Base-by-base conservation (phyloP, 1,284 basidiomycete species). In the Gastroboletus turbinatus region DNA sequence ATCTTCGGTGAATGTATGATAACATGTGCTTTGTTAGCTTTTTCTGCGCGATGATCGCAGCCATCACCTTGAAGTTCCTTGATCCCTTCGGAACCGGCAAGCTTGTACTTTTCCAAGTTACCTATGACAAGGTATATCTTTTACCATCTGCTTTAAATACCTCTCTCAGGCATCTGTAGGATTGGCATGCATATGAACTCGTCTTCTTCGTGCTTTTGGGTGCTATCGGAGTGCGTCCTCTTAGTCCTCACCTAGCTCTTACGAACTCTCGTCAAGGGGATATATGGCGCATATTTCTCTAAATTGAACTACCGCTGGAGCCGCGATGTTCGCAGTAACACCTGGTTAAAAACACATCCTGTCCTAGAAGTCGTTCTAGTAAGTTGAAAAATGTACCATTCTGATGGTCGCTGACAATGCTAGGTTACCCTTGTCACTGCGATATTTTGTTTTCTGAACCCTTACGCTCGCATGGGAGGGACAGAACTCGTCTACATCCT, bases 241-340 rank as follows among this genome's bases (percentile, higher is more conserved):
- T 45, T 46, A 29, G 8, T 33, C 11, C 40, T 50, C 17, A 43
- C 27, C 39, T 43, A 21, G 38, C 45, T 39, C 49, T 61, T 50
- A 53, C 27, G 45, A 52, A 60, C 54, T 43, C 35, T 58, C 32
- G 47, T 38, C 45, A 63, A 92, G 90, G 96, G 96, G 11, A 71
- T 98, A 17, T 98, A 96, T 67, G 96, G 96, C 8, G 96, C 94
- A 16, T 88, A 88, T 64, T 98, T 98, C 75, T 94, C 94, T 19
- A 93, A 92, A 66, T 76, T 96, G 55, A 98, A 98, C 75, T 87
- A 90, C 65, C 83, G 85, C 43, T 99, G 96, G 96, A 87, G 85
- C 60, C 84, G 85, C 55, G 73, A 91, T 63, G 82, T 98, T 47
- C 87, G 95, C 57, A 87, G 86, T 63, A 84, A 82, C 32, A 93